A percentile compares a stretch with the other conserved stretches of the same genome.
phyloP scores from a whole-genome alignment of 73 alveolate genomes.

The Tetrahymena borealis region DNA sequence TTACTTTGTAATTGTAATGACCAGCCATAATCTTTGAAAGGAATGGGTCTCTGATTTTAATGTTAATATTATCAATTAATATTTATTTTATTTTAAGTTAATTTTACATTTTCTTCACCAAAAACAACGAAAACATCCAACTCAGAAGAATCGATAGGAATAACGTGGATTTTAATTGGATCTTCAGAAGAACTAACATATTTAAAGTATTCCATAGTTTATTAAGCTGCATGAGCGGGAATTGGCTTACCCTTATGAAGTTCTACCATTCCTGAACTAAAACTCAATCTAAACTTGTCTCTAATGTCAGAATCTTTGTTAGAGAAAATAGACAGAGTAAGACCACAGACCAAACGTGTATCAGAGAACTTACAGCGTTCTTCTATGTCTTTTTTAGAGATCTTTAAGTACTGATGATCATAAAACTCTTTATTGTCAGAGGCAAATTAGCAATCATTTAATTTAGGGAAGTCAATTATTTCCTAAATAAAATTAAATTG shows the following conservation, averaged over 20 bases:
- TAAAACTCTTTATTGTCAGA: neutral
- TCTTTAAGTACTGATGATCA: neutral
- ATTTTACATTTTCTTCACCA: neutral
- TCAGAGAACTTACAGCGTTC: neutral
- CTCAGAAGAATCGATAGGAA: neutral
- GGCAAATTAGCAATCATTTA: neutral
- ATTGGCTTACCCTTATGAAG: neutral
- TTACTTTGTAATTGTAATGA: neutral
- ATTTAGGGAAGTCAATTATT: neutral
- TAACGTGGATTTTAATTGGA: neutral
- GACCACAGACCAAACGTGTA: neutral
- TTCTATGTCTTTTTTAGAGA: neutral
- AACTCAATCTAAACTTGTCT: neutral
- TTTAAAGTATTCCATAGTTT: neutral
- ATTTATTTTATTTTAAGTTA: neutral
- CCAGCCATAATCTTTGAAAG: slow-evolving; percentile 4
- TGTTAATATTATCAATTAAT: neutral
- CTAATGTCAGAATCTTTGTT: neutral
- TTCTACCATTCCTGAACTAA: neutral
- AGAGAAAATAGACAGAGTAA: neutral
- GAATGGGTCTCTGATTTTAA: neutral
- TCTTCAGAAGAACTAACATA: neutral
- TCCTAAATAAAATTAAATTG: neutral
- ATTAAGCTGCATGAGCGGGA: neutral
- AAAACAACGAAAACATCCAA: neutral